These are phyloP conservation scores for Lachnellula cervina DNA, from an alignment of 2,329 filamentous ascomycete genomes.

Conservation along the genomic window DNA sequence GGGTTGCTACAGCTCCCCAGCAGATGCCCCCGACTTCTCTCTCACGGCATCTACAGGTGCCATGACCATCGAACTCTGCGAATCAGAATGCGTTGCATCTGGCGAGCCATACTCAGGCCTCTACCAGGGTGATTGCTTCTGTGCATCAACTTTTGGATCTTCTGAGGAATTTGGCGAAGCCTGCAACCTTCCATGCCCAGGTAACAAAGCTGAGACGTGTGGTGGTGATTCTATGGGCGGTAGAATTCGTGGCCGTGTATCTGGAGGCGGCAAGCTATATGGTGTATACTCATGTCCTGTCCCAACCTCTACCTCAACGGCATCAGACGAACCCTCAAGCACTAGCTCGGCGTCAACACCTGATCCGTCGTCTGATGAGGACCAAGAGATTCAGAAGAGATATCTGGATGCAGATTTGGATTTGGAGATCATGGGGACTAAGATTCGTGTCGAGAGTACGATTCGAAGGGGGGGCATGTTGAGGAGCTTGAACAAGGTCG, in stretches of 20 bases:
- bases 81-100: constrained; percentile 8
- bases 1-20: neutral
- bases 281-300: no score
- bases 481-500: constrained; percentile 3
- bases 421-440: no score
- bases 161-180: neutral
- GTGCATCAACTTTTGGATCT: neutral
- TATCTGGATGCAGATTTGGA: no score
- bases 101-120: constrained; percentile 7
- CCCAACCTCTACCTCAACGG: no score
- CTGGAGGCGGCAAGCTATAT: no score
- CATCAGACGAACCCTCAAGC: no score
- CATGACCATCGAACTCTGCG: constrained; percentile 9
- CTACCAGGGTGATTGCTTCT: constrained; percentile 4
- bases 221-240: no score
- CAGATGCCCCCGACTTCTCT: neutral
- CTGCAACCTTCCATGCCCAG: constrained; percentile 4
- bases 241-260: no score
- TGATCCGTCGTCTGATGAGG: no score
- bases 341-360: no score
- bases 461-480: neutral
- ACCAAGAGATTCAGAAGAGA: no score
- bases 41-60: constrained; percentile 2
- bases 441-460: no score
- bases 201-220: neutral